phyloP scores from a whole-genome alignment of 140 eudicot genomes.

The Anethum foeniculum region DNA sequence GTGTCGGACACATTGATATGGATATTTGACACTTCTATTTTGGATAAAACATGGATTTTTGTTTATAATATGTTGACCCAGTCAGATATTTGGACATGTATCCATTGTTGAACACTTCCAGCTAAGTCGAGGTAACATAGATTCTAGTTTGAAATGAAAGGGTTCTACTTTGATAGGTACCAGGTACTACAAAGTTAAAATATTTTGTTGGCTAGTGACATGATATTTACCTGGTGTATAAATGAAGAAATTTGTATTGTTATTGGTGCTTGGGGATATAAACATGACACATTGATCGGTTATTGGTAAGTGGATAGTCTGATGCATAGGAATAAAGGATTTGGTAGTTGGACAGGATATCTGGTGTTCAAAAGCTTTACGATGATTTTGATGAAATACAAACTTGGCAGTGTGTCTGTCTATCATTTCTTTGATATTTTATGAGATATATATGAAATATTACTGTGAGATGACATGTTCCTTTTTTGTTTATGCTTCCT shows the following conservation, averaged over 20 bases:
- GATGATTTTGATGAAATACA: not conserved
- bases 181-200: not conserved
- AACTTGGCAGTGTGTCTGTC: not conserved
- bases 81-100: not conserved
- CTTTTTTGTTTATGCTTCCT: not conserved
- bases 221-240: not conserved
- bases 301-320: not conserved
- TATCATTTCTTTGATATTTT: not conserved
- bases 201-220: not conserved
- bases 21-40: not conserved
- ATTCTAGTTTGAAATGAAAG: not conserved
- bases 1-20: not conserved
- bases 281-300: not conserved
- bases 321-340: not conserved
- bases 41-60: not conserved
- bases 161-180: not conserved
- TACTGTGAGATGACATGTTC: not conserved
- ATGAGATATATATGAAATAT: not conserved
- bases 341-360: not conserved
- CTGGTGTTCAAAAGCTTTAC: not conserved
- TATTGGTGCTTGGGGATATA: not conserved
- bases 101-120: not conserved
- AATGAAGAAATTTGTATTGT: not conserved
- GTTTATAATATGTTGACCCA: not conserved
- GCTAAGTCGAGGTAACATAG: not conserved